Base-by-base conservation (phyloP, 768 basidiomycete species). In the Kwoniella bestiolae region DNA sequence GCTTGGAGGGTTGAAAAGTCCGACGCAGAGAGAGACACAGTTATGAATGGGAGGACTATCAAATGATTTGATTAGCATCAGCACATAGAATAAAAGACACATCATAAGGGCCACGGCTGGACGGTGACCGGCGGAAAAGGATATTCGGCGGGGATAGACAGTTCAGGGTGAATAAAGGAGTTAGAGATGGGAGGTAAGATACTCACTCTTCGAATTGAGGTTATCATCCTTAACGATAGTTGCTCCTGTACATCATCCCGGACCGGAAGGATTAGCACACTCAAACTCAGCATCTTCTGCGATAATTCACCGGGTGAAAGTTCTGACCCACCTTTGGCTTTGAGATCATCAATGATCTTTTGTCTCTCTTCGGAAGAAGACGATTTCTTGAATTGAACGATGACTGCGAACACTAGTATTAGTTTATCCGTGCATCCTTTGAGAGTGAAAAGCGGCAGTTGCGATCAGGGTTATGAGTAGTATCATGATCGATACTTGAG, bases 11-110 rank as follows among this genome's bases (percentile, higher is more conserved):
- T 34, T 14, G 66, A 62, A 34, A 66, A 74, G 60, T 74, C 70
- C 9, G 67, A 46, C 41, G 67, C 60, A 11, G 69, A 71, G 21
- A 77, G 32, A 23, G 60, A 53, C 38, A 74, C 62, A 29, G 63
- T 59, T n/a, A 74, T 62, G 57, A 77, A 77, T 12, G 76, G 71
- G 52, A 77, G 55, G 69, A 77, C 76, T 77, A 55, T 25, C 31
- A 29, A 25, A 31, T 1, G 29, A 29, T 34, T 29, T 66, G 28
- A 63, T 35, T 34, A 60, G 28, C 14, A 31, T 29, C 18, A 53
- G 34, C 50, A 3, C 53, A 16, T n/a, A 23, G 21, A 6, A 23
- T 25, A 38, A 21, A 25, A 26, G 23, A 45, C 6, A 45, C 49
- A 25, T 44, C 31, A 58, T 16, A 11, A 9, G 51, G 7, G 26